phyloP scores from a whole-genome alignment of 257 asterid species.

The Thymus quinquecostatus region DNA sequence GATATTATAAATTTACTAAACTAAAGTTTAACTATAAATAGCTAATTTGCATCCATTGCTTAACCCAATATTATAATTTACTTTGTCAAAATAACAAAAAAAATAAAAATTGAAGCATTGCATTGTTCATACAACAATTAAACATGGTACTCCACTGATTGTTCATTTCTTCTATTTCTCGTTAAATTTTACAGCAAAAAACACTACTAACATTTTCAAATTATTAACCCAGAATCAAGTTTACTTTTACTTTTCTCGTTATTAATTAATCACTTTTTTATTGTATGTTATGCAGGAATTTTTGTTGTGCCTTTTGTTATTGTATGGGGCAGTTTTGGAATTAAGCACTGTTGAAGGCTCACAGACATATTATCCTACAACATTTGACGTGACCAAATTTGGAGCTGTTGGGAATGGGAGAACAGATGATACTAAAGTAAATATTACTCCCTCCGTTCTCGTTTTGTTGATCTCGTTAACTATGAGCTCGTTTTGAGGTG shows the following conservation, averaged over 20 bases:
- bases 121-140: background rate
- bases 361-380: background rate
- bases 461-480: too few species aligned
- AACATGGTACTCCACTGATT: background rate
- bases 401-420: slow-evolving; percentile 30
- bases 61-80: background rate
- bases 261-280: too few species aligned
- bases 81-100: too few species aligned
- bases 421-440: slow-evolving; percentile 27
- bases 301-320: slow-evolving; percentile 12
- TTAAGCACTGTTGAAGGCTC: background rate
- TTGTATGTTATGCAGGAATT: background rate
- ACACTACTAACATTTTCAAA: background rate
- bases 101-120: background rate
- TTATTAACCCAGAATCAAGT: background rate
- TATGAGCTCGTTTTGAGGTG: slow-evolving; percentile 8
- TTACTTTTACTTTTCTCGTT: background rate
- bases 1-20: background rate
- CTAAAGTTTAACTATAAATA: slow-evolving; percentile 6
- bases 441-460: background rate
- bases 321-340: slow-evolving; percentile 10
- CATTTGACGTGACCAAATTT: slow-evolving; percentile 30
- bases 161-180: background rate
- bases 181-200: background rate
- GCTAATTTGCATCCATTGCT: background rate